Percentiles rank a stretch among this genome's conserved stretches.
Conservation (phyloP, 2,329 filamentous ascomycete genomes). For the Phyllosticta citribraziliensis region DNA sequence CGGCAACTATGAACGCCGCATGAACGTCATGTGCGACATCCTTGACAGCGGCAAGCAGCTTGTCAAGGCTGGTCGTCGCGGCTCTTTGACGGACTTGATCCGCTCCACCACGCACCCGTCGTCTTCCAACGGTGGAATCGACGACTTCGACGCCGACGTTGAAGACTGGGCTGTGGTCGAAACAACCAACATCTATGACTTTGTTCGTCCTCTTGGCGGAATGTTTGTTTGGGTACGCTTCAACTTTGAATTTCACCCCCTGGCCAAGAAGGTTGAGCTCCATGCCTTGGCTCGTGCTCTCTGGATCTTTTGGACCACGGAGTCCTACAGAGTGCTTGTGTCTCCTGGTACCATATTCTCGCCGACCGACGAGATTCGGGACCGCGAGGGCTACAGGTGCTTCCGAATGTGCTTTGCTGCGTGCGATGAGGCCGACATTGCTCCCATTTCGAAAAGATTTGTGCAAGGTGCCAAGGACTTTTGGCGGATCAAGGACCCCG, state of each 20-base stretch:
- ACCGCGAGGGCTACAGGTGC: slow-evolving; percentile 57
- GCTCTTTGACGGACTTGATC: slow-evolving; percentile 17
- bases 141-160: slow-evolving; percentile 23
- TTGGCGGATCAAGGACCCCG: slow-evolving; percentile 61
- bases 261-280: slow-evolving; percentile 47
- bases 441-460: slow-evolving; percentile 52
- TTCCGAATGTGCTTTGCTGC: slow-evolving; percentile 79
- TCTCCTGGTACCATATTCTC: slow-evolving; percentile 66
- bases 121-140: slow-evolving; percentile 8
- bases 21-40: slow-evolving; percentile 66
- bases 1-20: slow-evolving; percentile 73
- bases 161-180: slow-evolving; percentile 66
- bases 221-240: slow-evolving; percentile 87
- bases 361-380: slow-evolving; percentile 50
- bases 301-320: slow-evolving; percentile 60
- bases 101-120: slow-evolving; percentile 27
- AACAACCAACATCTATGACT: slow-evolving; percentile 64
- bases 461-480: slow-evolving; percentile 62
- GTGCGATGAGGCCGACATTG: slow-evolving; percentile 61
- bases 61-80: slow-evolving; percentile 49
- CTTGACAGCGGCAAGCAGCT: slow-evolving; percentile 60
- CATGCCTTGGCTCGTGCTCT: slow-evolving; percentile 54
- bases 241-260: slow-evolving; percentile 62
- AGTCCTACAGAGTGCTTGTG: slow-evolving; percentile 60
- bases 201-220: slow-evolving; percentile 71